phyloP scores from a whole-genome alignment of 306 rosid genomes.

The Amphicarpaea edgeworthii region DNA sequence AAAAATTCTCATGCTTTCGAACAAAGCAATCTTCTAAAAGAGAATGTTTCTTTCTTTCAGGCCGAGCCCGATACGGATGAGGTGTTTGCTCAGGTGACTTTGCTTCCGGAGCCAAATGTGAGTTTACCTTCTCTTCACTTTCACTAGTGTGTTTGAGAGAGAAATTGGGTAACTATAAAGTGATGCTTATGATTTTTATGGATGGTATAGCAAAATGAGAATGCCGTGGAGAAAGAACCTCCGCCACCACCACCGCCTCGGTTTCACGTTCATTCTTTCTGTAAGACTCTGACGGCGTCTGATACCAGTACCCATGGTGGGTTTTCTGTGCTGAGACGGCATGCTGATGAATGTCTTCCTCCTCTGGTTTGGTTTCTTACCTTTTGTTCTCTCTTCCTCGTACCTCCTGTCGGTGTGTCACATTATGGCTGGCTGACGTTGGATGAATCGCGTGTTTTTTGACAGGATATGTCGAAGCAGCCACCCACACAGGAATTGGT shows the following conservation, averaged over 20 bases:
- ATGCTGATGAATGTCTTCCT: conserved; percentile 95
- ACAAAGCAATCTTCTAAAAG: conserved; percentile 23
- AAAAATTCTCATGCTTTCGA: conserved; percentile 31
- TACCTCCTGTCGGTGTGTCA: neutral
- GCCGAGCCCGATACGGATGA: conserved; percentile 95
- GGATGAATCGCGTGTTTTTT: neutral
- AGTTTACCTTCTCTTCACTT: conserved; percentile 32
- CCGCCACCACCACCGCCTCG: conserved; percentile 65
- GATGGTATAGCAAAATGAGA: conserved; percentile 77
- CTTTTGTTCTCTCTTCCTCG: neutral
- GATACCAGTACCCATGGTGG: conserved; percentile 98
- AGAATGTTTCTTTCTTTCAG: conserved; percentile 53
- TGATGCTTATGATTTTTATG: conserved; percentile 5
- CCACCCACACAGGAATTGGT: conserved; percentile 93
- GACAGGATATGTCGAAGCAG: conserved; percentile 90
- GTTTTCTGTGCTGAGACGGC: conserved; percentile 87
- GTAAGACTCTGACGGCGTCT: conserved; percentile 89
- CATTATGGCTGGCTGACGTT: neutral
- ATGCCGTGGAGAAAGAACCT: conserved; percentile 64
- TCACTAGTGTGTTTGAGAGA: neutral
- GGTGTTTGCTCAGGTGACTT: conserved; percentile 83
- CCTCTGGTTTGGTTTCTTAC: conserved; percentile 67
- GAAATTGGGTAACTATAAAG: neutral
- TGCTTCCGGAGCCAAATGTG: conserved; percentile 73
- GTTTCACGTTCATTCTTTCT: conserved; percentile 86